phyloP scores from a whole-genome alignment of 306 rosid genomes.

The Trifolium subterraneum region DNA sequence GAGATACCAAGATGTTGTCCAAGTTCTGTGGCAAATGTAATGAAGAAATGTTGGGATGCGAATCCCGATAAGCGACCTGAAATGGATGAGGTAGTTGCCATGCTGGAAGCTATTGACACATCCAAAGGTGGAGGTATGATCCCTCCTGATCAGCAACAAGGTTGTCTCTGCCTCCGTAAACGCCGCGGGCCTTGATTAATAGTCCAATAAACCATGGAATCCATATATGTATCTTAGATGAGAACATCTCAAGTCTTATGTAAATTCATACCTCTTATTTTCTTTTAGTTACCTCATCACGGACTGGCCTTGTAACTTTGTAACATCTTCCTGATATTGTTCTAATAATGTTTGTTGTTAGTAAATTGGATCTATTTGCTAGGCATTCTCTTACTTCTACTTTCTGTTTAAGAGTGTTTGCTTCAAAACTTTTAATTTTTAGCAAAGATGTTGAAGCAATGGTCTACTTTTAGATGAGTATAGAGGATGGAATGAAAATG shows the following conservation, averaged over 20 bases:
- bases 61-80: slow-evolving; percentile 88
- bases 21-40: slow-evolving; percentile 80
- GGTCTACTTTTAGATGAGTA: not conserved
- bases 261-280: not conserved
- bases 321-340: slow-evolving; percentile 44
- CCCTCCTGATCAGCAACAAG: slow-evolving; percentile 80
- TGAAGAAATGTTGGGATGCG: slow-evolving; percentile 97
- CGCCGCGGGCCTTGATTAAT: slow-evolving; percentile 70
- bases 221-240: not conserved
- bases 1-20: slow-evolving; percentile 98
- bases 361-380: slow-evolving; percentile 8
- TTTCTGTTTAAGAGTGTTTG: not conserved
- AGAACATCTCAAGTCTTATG: not conserved
- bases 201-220: slow-evolving; percentile 38
- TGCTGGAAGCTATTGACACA: slow-evolving; percentile 91
- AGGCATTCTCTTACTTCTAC: not conserved
- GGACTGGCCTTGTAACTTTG: slow-evolving; percentile 22
- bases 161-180: slow-evolving; percentile 84
- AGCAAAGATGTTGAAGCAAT: not conserved
- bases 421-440: not conserved
- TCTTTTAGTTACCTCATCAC: not conserved
- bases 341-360: not conserved
- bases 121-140: slow-evolving; percentile 98
- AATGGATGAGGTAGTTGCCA: slow-evolving; percentile 91
- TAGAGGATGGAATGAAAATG: not conserved